Evolutionary conservation across 495 filamentous ascomycete species (phyloP).

Genomic region (Annulohypoxylon stygium): DNA sequence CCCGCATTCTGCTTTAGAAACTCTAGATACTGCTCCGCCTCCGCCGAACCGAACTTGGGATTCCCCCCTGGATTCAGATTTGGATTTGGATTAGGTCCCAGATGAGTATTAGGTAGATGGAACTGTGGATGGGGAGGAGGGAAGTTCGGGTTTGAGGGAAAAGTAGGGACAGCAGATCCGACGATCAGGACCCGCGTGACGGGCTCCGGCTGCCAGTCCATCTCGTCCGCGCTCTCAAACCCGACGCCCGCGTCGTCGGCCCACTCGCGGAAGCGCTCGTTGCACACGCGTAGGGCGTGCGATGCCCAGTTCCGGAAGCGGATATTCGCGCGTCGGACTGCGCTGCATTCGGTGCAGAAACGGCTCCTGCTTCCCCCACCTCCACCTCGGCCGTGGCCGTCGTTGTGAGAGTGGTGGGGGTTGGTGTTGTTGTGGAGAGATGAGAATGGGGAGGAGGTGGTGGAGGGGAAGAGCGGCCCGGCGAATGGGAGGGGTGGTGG

Average conservation of each 20-base stretch:
- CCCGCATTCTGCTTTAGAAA: neutral
- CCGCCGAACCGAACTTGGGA: neutral
- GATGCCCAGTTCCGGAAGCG: slow-evolving; percentile 44
- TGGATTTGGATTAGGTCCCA: neutral
- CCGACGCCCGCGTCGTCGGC: slow-evolving; percentile 52
- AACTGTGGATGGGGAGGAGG: neutral
- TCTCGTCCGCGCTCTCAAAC: slow-evolving; percentile 47
- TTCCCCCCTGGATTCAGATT: too few species aligned
- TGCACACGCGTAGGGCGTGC: slow-evolving; percentile 19
- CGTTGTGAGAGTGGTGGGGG: neutral
- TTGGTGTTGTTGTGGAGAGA: neutral
- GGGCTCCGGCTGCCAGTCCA: slow-evolving; percentile 58
- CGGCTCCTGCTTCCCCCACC: slow-evolving; percentile 10
- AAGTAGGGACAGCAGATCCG: neutral
- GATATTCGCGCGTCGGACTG: slow-evolving; percentile 48
- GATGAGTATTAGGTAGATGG: neutral
- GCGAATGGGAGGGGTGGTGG: neutral
- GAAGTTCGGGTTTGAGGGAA: neutral
- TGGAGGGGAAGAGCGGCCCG: neutral
- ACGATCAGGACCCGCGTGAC: slow-evolving; percentile 44
- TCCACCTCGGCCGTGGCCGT: slow-evolving; percentile 6
- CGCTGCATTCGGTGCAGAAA: slow-evolving; percentile 48
- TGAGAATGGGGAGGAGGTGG: neutral
- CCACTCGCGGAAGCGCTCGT: slow-evolving; percentile 46
- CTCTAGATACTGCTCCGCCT: neutral